phyloP scores from a whole-genome alignment of 2,329 filamentous ascomycete species.

The Trichoderma atroviride region DNA sequence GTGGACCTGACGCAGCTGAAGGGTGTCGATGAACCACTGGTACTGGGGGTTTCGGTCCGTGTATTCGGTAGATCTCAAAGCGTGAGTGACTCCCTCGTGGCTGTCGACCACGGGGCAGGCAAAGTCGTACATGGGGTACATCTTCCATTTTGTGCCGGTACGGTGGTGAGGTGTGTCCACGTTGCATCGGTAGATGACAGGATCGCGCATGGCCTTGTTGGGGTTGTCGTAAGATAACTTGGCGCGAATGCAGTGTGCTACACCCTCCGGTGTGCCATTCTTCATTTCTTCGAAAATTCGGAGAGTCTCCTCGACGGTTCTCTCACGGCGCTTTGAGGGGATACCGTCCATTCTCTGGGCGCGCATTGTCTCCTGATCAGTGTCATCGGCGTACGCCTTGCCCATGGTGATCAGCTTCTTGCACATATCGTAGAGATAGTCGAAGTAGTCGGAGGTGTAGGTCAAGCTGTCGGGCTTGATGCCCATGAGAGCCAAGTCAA shows the following conservation, averaged over 20 bases:
- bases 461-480: slow-evolving; percentile 85
- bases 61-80: slow-evolving; percentile 82
- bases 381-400: slow-evolving; percentile 92
- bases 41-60: slow-evolving; percentile 86
- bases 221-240: slow-evolving; percentile 90
- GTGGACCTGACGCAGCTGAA: slow-evolving; percentile 74
- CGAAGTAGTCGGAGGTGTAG: slow-evolving; percentile 95
- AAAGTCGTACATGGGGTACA: slow-evolving; percentile 87
- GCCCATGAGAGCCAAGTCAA: slow-evolving; percentile 88
- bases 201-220: slow-evolving; percentile 95
- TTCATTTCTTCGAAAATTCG: slow-evolving; percentile 94
- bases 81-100: slow-evolving; percentile 80
- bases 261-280: slow-evolving; percentile 74
- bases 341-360: slow-evolving; percentile 82
- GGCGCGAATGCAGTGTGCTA: slow-evolving; percentile 87
- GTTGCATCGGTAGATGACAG: slow-evolving; percentile 96
- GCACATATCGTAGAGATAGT: slow-evolving; percentile 84
- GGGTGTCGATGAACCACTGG: slow-evolving; percentile 78
- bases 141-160: slow-evolving; percentile 78
- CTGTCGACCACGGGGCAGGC: slow-evolving; percentile 81
- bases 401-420: slow-evolving; percentile 83
- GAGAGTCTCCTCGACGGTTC: slow-evolving; percentile 79
- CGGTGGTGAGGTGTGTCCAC: slow-evolving; percentile 68
- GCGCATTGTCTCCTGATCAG: slow-evolving; percentile 84
- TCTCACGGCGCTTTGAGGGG: slow-evolving; percentile 78